Evolutionary conservation across 352 stramenopile genomes (phyloP).

Genomic region (Globisporangium uncinulatum): DNA sequence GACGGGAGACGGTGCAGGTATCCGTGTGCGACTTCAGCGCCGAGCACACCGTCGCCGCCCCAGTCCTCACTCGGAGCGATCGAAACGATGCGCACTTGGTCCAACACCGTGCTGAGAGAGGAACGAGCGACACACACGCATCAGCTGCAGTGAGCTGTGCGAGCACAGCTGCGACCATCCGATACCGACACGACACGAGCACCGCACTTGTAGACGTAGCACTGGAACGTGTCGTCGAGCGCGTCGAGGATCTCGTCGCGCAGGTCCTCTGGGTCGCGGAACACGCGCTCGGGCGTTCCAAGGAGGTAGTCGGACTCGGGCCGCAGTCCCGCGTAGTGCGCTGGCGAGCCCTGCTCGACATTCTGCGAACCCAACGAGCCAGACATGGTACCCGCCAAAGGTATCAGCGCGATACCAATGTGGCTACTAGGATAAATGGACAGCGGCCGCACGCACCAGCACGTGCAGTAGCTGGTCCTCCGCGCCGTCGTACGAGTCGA

Average conservation of each 20-base stretch:
- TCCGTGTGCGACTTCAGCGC: constrained; percentile 94
- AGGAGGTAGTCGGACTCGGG: constrained; percentile 93
- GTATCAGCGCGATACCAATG: no score
- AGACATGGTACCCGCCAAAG: no score
- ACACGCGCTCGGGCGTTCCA: constrained; percentile 88
- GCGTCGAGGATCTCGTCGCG: constrained; percentile 87
- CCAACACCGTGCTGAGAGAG: constrained; percentile 60
- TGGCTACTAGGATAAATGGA: no score
- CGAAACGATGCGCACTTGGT: constrained; percentile 92
- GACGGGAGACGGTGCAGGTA: constrained; percentile 93
- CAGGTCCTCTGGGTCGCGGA: constrained; percentile 84
- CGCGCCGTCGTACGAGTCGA: constrained; percentile 94
- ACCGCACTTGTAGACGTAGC: constrained; percentile 96
- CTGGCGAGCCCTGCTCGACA: constrained; percentile 87
- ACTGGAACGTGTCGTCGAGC: constrained; percentile 91
- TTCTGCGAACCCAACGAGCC: constrained; percentile 26
- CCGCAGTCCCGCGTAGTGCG: constrained; percentile 84
- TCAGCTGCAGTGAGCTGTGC: not conserved
- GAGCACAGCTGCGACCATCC: no score
- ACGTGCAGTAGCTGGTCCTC: constrained; percentile 96
- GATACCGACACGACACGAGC: not conserved
- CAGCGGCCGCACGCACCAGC: constrained; percentile 40
- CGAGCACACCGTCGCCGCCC: constrained; percentile 90
- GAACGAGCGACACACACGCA: not conserved
- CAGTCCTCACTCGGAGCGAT: constrained; percentile 77